Evolutionary conservation across 805 yeast species (phyloP).

Genomic region (Pichia scutulata): DNA sequence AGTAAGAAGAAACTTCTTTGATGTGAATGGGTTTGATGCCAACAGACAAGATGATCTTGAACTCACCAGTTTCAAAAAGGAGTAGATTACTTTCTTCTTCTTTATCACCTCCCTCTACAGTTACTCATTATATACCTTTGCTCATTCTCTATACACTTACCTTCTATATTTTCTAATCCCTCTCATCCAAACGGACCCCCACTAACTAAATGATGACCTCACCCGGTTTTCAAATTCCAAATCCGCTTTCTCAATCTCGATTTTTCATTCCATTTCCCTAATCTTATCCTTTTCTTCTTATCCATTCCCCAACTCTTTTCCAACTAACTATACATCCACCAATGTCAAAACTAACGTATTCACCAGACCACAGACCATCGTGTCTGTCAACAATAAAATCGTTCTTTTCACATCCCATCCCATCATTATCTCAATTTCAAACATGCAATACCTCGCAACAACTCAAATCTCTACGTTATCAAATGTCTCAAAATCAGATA

Average conservation of each 20-base stretch:
- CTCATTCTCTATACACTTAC: too few species aligned
- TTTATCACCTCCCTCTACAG: too few species aligned
- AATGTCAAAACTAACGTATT: conserved; percentile 1
- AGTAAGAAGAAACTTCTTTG: conserved; percentile 83
- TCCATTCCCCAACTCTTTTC: not conserved
- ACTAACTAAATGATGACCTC: too few species aligned
- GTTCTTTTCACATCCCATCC: not conserved
- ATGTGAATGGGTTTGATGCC: conserved; percentile 20
- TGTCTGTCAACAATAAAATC: conserved; percentile 7
- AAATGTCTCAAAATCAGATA: conserved; percentile 36
- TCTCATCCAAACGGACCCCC: too few species aligned
- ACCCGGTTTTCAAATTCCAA: too few species aligned
- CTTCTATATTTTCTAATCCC: too few species aligned
- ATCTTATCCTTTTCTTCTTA: too few species aligned
- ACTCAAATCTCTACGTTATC: conserved; percentile 30
- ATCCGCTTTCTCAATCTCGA: too few species aligned
- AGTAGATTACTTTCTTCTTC: too few species aligned
- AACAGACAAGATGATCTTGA: not conserved
- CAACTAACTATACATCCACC: not conserved
- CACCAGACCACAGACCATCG: conserved; percentile 9
- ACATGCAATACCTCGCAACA: not conserved
- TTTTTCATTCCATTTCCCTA: too few species aligned
- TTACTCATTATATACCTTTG: too few species aligned
- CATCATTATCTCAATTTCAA: not conserved
- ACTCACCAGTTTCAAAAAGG: not conserved